Base-by-base conservation (phyloP, 139 green algal species). In the Chlamydomonas applanata region DNA sequence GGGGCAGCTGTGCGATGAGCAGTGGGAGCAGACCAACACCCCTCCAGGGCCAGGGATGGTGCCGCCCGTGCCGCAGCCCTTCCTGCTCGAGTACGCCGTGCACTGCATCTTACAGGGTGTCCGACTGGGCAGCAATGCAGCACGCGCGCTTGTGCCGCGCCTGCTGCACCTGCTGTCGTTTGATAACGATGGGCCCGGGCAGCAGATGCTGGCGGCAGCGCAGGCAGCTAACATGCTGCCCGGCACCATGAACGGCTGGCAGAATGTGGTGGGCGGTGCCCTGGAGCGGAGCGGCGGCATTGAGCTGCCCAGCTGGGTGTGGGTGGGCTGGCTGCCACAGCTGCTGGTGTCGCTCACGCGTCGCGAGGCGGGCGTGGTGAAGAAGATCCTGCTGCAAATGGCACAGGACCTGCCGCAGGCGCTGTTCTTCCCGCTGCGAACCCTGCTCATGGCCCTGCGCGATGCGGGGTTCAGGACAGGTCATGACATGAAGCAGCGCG, bases 261-360 rank as follows among this genome's bases (percentile, higher is more conserved):
- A 62, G 24, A 62, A 29, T 62, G 54, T 52, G 67, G 67, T 92
- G 57, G 80, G 80, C 33, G 36, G 64, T 0, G 63, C 77, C 7
- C 54, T 93, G 49, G 72, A 79, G 36, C 35, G 64, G 3, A 71
- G 64, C 22, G 77, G 74, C 65, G 66, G 67, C 4, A 25, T 63
- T 20, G 81, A 90, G 33, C 64, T 98, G 22, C 93, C 95, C 0
- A 60, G 77, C n/a, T 96, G 90, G 89, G 88, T 97, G 63, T 99
- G 96, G 96, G 88, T 99, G 73, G 77, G 86, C 24, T 99, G 91
- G 87, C 79, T 97, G 11, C 93, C 81, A 29, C 95, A 99, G 88
- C 89, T 99, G 71, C 87, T 98, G 69, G 86, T 86, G 9, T 82
- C 79, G 14, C 87, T 99, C 72, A 89, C 94, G 69, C 83, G 93